phyloP scores from a whole-genome alignment of 805 yeast genomes.

The Kodamaea nitidulidarum region DNA sequence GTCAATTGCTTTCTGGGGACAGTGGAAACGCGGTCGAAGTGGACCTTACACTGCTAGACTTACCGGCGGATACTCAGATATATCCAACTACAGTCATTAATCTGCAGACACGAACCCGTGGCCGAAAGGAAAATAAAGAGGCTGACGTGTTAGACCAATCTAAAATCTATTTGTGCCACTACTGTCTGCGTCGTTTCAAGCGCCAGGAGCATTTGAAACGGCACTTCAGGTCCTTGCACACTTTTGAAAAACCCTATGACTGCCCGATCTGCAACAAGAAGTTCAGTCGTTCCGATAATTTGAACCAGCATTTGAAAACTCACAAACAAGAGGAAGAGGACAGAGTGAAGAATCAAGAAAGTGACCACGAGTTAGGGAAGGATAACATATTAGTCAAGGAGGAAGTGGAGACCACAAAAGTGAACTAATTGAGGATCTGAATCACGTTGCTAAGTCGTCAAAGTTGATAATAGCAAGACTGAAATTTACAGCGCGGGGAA shows the following conservation, averaged over 20 bases:
- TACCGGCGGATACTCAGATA: constrained; percentile 38
- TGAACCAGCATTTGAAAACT: constrained; percentile 62
- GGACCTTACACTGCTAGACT: constrained; percentile 35
- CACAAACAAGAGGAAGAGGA: constrained; percentile 29
- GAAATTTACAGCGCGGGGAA: too few species aligned
- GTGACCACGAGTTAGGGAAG: neutral
- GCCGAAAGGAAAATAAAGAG: constrained; percentile 60
- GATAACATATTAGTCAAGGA: neutral
- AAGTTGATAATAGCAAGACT: too few species aligned
- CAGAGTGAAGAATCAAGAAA: neutral
- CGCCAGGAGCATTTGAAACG: constrained; percentile 76
- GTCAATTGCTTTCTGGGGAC: constrained; percentile 3
- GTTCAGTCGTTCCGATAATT: constrained; percentile 63
- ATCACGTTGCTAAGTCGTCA: too few species aligned
- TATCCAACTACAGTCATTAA: constrained; percentile 31
- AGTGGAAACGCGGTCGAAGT: constrained; percentile 26
- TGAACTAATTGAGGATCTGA: too few species aligned
- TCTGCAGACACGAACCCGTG: constrained; percentile 44
- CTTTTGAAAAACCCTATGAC: constrained; percentile 65
- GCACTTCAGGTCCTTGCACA: constrained; percentile 69
- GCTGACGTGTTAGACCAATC: constrained; percentile 47
- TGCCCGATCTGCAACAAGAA: constrained; percentile 60
- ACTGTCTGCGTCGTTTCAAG: constrained; percentile 62
- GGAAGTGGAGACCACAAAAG: neutral
- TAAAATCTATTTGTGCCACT: constrained; percentile 60